Conservation (phyloP, 2,329 filamentous ascomycete genomes). For the Blastomyces gilchristii region DNA sequence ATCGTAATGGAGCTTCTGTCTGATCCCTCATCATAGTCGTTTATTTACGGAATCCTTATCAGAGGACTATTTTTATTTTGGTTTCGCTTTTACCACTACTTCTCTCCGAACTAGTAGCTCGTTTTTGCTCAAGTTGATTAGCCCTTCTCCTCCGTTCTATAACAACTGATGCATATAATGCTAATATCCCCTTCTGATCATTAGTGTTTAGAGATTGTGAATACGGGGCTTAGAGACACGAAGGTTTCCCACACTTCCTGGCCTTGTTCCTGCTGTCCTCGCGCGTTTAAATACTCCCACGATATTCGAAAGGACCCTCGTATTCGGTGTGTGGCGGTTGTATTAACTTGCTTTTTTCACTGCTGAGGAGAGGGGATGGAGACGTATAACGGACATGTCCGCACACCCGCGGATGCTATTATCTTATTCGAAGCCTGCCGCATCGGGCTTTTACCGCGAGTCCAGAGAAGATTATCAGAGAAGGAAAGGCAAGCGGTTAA, state of each 20-base stretch:
- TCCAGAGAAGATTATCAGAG: constrained; percentile 86
- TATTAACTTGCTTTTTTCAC: background rate
- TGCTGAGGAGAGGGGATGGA: constrained; percentile 53
- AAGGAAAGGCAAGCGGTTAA: constrained; percentile 95
- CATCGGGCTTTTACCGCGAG: constrained; percentile 75
- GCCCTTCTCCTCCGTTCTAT: background rate
- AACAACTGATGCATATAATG: background rate
- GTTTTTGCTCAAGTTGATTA: background rate
- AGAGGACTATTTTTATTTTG: background rate
- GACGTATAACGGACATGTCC: constrained; percentile 89
- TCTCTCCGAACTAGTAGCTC: background rate
- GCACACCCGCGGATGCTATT: constrained; percentile 93
- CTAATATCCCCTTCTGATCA: background rate
- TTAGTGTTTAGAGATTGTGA: background rate
- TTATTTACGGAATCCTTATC: background rate
- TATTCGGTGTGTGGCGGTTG: background rate
- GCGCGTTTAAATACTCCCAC: background rate
- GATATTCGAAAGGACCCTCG: background rate
- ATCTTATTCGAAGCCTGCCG: constrained; percentile 97
- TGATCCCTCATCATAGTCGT: background rate
- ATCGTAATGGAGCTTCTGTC: background rate
- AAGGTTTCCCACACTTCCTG: background rate
- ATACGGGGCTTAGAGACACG: background rate
- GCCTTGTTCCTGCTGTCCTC: background rate
- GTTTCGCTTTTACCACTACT: background rate